Base-by-base conservation (phyloP, 2,329 filamentous ascomycete species). In the Xylaria sp. region DNA sequence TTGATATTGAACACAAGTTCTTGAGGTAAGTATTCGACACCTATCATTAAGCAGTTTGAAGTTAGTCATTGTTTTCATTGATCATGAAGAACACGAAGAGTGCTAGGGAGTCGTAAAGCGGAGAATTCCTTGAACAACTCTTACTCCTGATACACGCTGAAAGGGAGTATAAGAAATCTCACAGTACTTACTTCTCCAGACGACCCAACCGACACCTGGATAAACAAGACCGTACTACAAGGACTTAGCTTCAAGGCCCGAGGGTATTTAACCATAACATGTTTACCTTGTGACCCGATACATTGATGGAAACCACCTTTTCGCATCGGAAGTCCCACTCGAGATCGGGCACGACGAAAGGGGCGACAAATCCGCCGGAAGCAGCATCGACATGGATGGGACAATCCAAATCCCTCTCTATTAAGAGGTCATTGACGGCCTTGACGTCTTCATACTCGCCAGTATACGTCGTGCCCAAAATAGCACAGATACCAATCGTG, bases 1-100 rank as follows among this genome's bases (percentile, higher is more conserved):
- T 97, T 97, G 87, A 98, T 97, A 86, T 97, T 97, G 88, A 98
- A 98, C 76, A 98, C 93, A 26, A 97, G 90, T 77, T 97, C 94
- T 78, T 95, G 87, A 7, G 95, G 95, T 2, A 97, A 87, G 81
- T 86, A 96, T 79, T 96, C 91, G 59, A 93, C 88, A 46, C 89
- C 62, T 68, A 44, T 56, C 10, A 63, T 28, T 60, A 7, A 10
- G 3, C 11, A 38, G 4, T 42, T 9, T 17, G 4, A 6, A 31
- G 48, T 63, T 26, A 67, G 54, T 36, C 46, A 15, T 40, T 38
- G 10, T 6, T 33, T 33, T 7, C 10, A 2, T 23, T 59, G 36
- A 10, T n/a, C 10, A 40, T 20, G 17, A 63, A 33, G 33, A 10
- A 33, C 7, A 33, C 33, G 28, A 28, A 28, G 5, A 28, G 5